These are phyloP conservation scores for Halocafeteria seosinensis DNA, from an alignment of 108 stramenopile genomes.

Conservation along the genomic window DNA sequence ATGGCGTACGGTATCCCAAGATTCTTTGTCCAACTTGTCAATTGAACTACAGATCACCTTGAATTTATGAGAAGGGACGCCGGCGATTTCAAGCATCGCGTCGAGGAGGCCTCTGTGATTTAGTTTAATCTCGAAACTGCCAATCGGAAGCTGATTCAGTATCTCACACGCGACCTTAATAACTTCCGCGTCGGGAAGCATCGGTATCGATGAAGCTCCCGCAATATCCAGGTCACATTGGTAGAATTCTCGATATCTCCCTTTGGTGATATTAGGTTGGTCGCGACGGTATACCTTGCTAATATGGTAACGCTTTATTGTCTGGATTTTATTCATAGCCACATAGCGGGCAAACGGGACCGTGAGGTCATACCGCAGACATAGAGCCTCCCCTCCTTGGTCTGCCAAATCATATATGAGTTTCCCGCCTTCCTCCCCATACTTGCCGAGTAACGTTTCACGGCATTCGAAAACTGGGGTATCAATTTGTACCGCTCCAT, in stretches of 20 bases:
- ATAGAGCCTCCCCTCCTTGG: conserved; percentile 62
- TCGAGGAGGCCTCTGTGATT: conserved; percentile 68
- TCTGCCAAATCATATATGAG: conserved; percentile 77
- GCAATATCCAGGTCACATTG: conserved; percentile 82
- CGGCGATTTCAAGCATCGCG: conserved; percentile 65
- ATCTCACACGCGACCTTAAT: conserved; percentile 63
- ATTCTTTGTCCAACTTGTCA: conserved; percentile 77
- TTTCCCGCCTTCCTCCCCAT: conserved; percentile 68
- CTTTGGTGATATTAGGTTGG: conserved; percentile 52
- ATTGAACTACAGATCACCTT: conserved; percentile 69
- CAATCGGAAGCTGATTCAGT: conserved; percentile 57
- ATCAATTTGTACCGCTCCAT: conserved; percentile 75
- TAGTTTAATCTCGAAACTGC: conserved; percentile 63
- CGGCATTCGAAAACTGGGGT: conserved; percentile 75
- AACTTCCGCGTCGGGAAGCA: conserved; percentile 72
- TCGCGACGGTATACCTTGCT: conserved; percentile 71
- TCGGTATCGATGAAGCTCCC: conserved; percentile 43
- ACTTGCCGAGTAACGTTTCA: conserved; percentile 74
- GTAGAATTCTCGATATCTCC: conserved; percentile 76
- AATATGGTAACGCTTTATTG: conserved; percentile 73
- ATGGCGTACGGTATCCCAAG: conserved; percentile 55
- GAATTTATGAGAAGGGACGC: conserved; percentile 65
- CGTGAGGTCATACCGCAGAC: conserved; percentile 65
- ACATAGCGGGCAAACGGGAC: conserved; percentile 76
- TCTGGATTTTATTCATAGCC: conserved; percentile 59